Evolutionary conservation across 768 basidiomycete species (phyloP).

Genomic region (Suillus variegatus): DNA sequence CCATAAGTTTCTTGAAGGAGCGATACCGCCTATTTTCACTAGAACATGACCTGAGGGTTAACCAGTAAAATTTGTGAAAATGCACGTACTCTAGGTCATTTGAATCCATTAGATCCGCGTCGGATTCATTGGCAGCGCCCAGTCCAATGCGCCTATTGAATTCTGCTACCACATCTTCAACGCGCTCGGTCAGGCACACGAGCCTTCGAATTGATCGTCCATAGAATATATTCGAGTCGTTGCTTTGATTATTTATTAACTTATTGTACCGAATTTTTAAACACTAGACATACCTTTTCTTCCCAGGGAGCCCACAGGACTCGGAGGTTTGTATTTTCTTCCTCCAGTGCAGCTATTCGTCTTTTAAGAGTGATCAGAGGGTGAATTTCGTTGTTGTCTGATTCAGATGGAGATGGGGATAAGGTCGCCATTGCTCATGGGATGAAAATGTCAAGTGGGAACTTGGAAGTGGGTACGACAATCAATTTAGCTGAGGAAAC

Average conservation of each 20-base stretch:
- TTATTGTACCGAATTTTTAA: background rate
- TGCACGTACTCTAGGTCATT: background rate
- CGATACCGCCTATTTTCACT: background rate
- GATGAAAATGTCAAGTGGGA: too few relatives aligned
- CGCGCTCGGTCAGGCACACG: background rate
- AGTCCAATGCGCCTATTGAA: background rate
- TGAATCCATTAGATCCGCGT: background rate
- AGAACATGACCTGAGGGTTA: background rate
- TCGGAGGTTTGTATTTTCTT: too few relatives aligned
- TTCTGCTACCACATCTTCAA: background rate
- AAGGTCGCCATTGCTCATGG: background rate
- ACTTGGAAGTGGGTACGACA: too few relatives aligned
- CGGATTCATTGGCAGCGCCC: background rate
- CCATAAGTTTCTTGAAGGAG: background rate
- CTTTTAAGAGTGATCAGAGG: background rate
- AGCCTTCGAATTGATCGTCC: background rate
- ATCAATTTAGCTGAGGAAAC: too few relatives aligned
- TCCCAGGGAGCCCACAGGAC: background rate
- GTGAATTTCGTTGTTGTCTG: background rate
- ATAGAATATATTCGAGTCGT: background rate
- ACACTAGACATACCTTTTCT: background rate
- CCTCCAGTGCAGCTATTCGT: background rate
- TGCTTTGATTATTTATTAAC: background rate
- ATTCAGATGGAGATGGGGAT: background rate
- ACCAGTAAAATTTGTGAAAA: background rate